Percentiles rank a stretch among this genome's conserved stretches.
phyloP scores from a whole-genome alignment of 2,329 filamentous ascomycete genomes.

The Paraconiothyrium brasiliense region DNA sequence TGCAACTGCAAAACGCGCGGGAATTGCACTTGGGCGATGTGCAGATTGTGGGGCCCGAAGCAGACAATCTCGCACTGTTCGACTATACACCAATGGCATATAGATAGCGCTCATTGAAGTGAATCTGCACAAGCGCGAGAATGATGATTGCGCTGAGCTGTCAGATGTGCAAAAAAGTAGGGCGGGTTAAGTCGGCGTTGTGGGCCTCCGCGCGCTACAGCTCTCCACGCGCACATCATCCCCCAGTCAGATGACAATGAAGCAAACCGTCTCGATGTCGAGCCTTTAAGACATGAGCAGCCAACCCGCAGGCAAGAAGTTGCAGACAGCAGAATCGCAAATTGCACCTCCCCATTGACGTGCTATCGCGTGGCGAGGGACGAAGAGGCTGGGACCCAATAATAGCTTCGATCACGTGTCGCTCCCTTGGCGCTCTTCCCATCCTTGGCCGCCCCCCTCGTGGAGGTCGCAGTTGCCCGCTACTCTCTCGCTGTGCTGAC shows the following conservation, averaged over 20 bases:
- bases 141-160: background rate
- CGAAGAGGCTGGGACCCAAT: constrained; percentile 8
- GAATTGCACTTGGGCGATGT: constrained; percentile 8
- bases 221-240: background rate
- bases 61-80: background rate
- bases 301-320: background rate
- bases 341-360: background rate
- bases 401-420: constrained; percentile 7
- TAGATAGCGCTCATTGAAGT: constrained; percentile 1
- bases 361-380: background rate
- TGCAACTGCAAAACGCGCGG: background rate
- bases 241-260: constrained; percentile 5
- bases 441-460: constrained; percentile 14
- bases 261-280: background rate
- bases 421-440: background rate
- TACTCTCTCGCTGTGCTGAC: constrained; percentile 21
- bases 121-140: background rate
- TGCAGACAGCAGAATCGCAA: background rate
- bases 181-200: constrained; percentile 9
- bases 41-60: constrained; percentile 6
- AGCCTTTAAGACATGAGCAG: background rate
- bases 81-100: background rate
- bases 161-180: background rate
- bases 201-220: constrained; percentile 7
- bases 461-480: constrained; percentile 16